These are phyloP conservation scores for Dissophora globulifera DNA, from an alignment of 192 early-diverging fungal species.

Conservation along the genomic window DNA sequence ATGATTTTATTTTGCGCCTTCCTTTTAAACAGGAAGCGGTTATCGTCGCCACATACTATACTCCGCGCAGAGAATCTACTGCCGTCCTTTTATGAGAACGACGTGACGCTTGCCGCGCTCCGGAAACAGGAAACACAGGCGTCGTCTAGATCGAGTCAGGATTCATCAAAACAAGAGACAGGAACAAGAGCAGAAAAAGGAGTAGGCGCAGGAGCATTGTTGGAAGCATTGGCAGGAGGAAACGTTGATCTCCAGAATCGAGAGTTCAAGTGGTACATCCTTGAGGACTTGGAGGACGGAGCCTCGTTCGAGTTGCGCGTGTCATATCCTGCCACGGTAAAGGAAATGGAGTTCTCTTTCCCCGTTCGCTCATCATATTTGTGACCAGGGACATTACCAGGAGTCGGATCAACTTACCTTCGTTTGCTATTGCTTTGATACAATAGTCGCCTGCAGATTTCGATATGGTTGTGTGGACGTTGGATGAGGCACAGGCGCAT, in stretches of 20 bases:
- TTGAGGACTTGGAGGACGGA: slow-evolving; percentile 42
- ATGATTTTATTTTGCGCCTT: too few species aligned
- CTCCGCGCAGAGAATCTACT: slow-evolving; percentile 19
- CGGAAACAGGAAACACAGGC: not conserved
- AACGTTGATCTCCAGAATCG: slow-evolving; percentile 21
- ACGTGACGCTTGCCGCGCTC: slow-evolving; percentile 4
- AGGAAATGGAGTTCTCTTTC: not conserved
- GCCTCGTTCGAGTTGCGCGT: slow-evolving; percentile 50
- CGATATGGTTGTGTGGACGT: slow-evolving; percentile 41
- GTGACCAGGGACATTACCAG: too few species aligned
- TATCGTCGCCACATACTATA: slow-evolving; percentile 28
- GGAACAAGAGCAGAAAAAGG: too few species aligned
- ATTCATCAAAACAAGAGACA: too few species aligned
- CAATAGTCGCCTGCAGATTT: slow-evolving; percentile 44
- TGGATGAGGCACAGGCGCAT: slow-evolving; percentile 25
- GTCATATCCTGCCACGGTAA: slow-evolving; percentile 55
- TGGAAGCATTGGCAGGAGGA: not conserved
- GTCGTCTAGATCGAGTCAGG: too few species aligned
- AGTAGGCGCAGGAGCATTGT: too few species aligned
- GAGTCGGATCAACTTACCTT: not conserved
- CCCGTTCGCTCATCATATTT: too few species aligned
- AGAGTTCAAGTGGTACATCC: slow-evolving; percentile 51
- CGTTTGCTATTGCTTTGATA: not conserved
- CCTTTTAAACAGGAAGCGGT: too few species aligned
- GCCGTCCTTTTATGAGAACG: slow-evolving; percentile 17